Percentiles rank a stretch among this genome's conserved stretches.
Conservation (phyloP, 768 basidiomycete genomes). For the Suillus tomentosus region DNA sequence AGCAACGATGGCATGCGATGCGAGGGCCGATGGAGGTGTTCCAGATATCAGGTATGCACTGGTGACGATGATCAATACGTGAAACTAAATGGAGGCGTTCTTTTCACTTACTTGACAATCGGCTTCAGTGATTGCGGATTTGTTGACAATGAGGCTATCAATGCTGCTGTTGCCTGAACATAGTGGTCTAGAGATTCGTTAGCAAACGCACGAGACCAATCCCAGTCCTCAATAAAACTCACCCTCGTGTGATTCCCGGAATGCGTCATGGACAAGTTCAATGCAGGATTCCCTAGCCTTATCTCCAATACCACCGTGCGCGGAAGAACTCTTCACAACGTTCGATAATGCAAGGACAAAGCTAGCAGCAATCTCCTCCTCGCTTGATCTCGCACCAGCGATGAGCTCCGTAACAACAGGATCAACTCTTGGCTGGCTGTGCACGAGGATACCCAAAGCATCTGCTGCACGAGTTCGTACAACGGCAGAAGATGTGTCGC, state of each 20-base stretch:
- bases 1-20: slow-evolving; percentile 61
- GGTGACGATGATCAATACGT: slow-evolving; percentile 14
- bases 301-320: slow-evolving; percentile 70
- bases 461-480: slow-evolving; percentile 83
- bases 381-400: slow-evolving; percentile 60
- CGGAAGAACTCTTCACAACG: slow-evolving; percentile 64
- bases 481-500: slow-evolving; percentile 73
- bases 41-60: slow-evolving; percentile 67
- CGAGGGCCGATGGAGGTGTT: slow-evolving; percentile 64
- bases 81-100: slow-evolving; percentile 3
- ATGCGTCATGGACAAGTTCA: slow-evolving; percentile 78
- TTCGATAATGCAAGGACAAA: slow-evolving; percentile 75
- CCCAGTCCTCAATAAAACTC: slow-evolving; percentile 11
- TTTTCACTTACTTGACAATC: slow-evolving; percentile 62
- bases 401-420: slow-evolving; percentile 92
- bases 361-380: slow-evolving; percentile 71
- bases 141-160: slow-evolving; percentile 65
- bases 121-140: slow-evolving; percentile 64
- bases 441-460: slow-evolving; percentile 89
- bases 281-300: slow-evolving; percentile 71
- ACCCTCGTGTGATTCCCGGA: slow-evolving; percentile 74
- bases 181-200: slow-evolving; percentile 58
- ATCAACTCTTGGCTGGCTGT: slow-evolving; percentile 86
- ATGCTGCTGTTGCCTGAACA: slow-evolving; percentile 58
- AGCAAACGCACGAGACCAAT: slow-evolving; percentile 13